These are phyloP conservation scores for Mycena leptocephala DNA, from an alignment of 768 basidiomycete species.

Conservation along the genomic window DNA sequence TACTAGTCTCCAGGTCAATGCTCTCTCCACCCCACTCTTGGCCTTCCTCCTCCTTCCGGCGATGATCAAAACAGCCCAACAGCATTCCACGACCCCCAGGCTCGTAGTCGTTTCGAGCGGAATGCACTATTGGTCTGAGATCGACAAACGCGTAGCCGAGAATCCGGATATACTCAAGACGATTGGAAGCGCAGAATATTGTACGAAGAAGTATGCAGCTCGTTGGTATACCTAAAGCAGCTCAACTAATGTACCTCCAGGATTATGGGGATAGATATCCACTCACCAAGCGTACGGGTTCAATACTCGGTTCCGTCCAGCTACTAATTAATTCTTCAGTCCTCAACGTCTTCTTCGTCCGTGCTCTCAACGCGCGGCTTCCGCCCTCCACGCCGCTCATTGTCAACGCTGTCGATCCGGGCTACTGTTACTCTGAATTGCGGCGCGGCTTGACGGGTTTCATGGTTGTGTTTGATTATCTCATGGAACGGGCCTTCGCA, in stretches of 20 bases:
- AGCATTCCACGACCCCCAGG: conserved; percentile 4
- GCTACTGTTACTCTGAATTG: conserved; percentile 37
- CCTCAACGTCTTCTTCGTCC: conserved; percentile 38
- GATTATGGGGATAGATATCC: background rate
- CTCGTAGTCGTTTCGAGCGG: conserved; percentile 46
- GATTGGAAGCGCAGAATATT: conserved; percentile 34
- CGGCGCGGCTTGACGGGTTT: background rate
- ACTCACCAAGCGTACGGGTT: background rate
- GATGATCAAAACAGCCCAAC: conserved; percentile 38
- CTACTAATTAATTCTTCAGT: conserved; percentile 16
- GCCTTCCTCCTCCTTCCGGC: conserved; percentile 46
- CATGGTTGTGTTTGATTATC: background rate
- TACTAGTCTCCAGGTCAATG: conserved; percentile 45
- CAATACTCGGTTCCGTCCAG: background rate
- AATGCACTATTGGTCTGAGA: conserved; percentile 34
- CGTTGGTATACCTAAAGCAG: background rate
- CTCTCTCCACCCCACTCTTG: conserved; percentile 45
- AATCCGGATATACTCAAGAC: conserved; percentile 31
- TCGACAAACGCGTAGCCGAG: conserved; percentile 6
- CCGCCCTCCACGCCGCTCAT: conserved; percentile 26
- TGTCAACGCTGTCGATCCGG: conserved; percentile 36
- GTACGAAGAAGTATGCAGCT: background rate
- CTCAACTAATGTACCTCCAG: background rate
- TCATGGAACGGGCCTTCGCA: conserved; percentile 27
- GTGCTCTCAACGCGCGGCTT: conserved; percentile 22